A percentile compares a stretch with the other conserved stretches of the same genome.
phyloP scores from a whole-genome alignment of 2,329 filamentous ascomycete genomes.

The Helotiales sp. region DNA sequence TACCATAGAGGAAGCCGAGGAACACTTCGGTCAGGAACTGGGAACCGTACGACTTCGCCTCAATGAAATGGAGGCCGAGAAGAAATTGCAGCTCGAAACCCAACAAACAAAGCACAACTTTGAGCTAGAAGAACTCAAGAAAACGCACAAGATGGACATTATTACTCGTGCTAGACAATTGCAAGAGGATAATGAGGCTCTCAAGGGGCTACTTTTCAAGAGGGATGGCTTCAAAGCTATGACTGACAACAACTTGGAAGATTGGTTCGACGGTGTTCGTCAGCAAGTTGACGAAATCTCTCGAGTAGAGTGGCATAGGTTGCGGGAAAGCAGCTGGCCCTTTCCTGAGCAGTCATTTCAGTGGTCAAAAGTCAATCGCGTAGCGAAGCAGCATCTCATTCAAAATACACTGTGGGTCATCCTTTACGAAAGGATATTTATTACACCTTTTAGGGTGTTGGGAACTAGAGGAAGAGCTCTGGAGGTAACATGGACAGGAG shows the following conservation, averaged over 20 bases:
- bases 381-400: conserved; percentile 9
- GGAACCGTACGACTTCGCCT: no score
- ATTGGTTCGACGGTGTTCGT: no score
- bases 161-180: no score
- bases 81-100: no score
- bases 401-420: conserved; percentile 12
- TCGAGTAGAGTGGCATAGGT: conserved; percentile 5
- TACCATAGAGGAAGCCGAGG: background rate
- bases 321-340: background rate
- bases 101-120: no score
- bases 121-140: no score
- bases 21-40: background rate
- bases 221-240: conserved; percentile 15
- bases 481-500: conserved; percentile 9
- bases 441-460: conserved; percentile 6
- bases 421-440: conserved; percentile 10
- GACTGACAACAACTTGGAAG: conserved; percentile 7
- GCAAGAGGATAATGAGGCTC: background rate
- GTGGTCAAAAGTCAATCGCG: background rate
- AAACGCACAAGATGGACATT: no score
- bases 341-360: background rate
- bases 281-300: conserved; percentile 12
- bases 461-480: conserved; percentile 4
- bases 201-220: background rate
- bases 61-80: no score